Base-by-base conservation (phyloP, 306 rosid species). In the Coriaria nepalensis region DNA sequence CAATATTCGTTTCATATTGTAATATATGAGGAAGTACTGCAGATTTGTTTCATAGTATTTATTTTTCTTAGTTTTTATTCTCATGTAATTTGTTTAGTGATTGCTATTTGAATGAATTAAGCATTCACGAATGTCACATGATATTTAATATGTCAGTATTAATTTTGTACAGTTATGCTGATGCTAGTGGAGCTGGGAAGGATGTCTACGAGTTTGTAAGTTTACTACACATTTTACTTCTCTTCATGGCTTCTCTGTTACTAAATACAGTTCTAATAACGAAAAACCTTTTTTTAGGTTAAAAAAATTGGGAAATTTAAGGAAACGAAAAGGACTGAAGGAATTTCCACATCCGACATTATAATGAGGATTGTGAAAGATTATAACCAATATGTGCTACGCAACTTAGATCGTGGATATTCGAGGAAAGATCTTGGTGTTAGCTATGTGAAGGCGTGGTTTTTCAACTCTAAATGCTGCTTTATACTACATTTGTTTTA, bases 341-440 rank as follows among this genome's bases (percentile, higher is more conserved):
- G 97, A 43, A 90, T 90, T 47, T 90, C 97, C 15, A 90, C 97
- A 32, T 90, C 97, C 0, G 97, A 90, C 75, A 67, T 90, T 41
- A 90, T 90, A 67, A 81, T 90, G 97, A 84, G 97, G 71, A 79
- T 90, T 53, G 97, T 90, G 29, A 90, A 90, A 77, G 97, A 90
- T 56, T 90, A 90, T 75, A 90, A 90, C 59, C 93, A 90, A 60
- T 90, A 90, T 66, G 97, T 90, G 70, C 47, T 90, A 64, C 90
- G 95, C 43, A 90, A 90, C 75, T 69, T 90, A 75, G 95, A 90
- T 68, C 95, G 97, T 60, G 95, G 97, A 34, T 90, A 90, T 73
- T 68, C 95, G 14, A 84, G 97, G 56, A 90, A 90, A 68, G 97
- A 90, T 59, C 97, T 90, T 63, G 97, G 97, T 38, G 97, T 90